Base-by-base conservation (phyloP, 345 rosid species). In the Cardamine resedifolia region DNA sequence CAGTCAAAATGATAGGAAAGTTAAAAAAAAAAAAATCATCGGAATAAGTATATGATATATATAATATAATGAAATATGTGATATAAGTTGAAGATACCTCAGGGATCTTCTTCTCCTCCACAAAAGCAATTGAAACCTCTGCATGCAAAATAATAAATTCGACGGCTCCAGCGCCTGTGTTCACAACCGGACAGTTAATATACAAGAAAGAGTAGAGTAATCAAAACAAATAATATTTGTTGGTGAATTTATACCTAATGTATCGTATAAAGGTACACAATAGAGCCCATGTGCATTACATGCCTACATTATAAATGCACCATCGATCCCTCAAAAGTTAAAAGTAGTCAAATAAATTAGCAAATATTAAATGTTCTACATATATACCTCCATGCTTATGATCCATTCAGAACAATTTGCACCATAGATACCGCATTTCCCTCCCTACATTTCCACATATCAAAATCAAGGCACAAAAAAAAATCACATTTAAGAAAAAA, bases 311-410 rank as follows among this genome's bases (percentile, higher is more conserved):
- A 64, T 3, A 72, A 61, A 7, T 20, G 11, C 24, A 60, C 18
- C 20, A 47, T 36, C 19, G 58, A 61, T 69, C 34, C 19, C 20
- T 2, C 10, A 55, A 15, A 41, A 36, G n/a, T n/a, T 6, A n/a
- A 53, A 65, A 49, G 8, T 5, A 65, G 61, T 39, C 20, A 56
- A 58, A n/a, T 3, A 12, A 45, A 44, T 26, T 9, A 55, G 26
- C 56, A 61, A 51, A 47, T 15, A 26, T 55, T 10, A 61, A 7
- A 18, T 3, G 20, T 33, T 52, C 4, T 5, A 43, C 30, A 14
- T 76, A 90, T n/a, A n/a, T n/a, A n/a, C 96, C 96, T 91, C 91
- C 97, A 91, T 89, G 87, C 97, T 87, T 64, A 91, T 84, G 69
- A 89, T 76, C 97, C 97, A 91, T 70, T 89, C 91, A 3, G 94